Evolutionary conservation across 352 stramenopile species (phyloP), one percentile per base, ranked within the genome.

Genomic region (Aphanomyces invadans): DNA sequence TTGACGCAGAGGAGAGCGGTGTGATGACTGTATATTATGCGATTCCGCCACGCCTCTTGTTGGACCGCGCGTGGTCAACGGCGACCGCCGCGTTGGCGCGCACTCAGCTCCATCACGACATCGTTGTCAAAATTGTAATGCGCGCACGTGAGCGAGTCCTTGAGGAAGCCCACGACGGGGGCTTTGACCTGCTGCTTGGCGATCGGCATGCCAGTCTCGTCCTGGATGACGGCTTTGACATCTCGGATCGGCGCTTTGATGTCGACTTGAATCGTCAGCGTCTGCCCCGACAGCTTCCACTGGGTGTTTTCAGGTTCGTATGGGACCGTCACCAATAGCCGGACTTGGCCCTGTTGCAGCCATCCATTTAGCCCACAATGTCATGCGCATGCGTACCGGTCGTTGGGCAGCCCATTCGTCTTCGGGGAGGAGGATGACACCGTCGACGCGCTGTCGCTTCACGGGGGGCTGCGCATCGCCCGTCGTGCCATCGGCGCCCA

Each of bases 131-230:
- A 92, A 69, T 94, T 94, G 80, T 94, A 94, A 70, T 94, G 85
- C 26, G 85, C 85, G 28, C 80, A 90, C 1, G 68, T 86, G 17
- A 92, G 76, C 12, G 79, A 54, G 62, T 94, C 94, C 72, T 98
- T 98, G 62, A 98, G 76, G 64, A 98, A 99, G 4, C 89, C 92
- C 29, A 73, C 28, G 64, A 82, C 77, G 4, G 86, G 70, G 23
- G 83, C 85, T 73, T 97, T 98, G 21, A 99, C 72, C 75, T 98
- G 94, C 75, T 97, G 91, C 72, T 99, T 99, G 78, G 97, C 98
- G 32, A 90, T 71, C 3, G 92, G 92, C 91, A 98, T 98, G 7
- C 78, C 82, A 38, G 87, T 83, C 42, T 98, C 73, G 49, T 96
- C 74, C 3, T 67, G 64, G 1, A 19, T 4, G 10, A 11, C 31